Evolutionary conservation across 1,284 basidiomycete genomes (phyloP).

Genomic region (Ganoderma leucocontextum): DNA sequence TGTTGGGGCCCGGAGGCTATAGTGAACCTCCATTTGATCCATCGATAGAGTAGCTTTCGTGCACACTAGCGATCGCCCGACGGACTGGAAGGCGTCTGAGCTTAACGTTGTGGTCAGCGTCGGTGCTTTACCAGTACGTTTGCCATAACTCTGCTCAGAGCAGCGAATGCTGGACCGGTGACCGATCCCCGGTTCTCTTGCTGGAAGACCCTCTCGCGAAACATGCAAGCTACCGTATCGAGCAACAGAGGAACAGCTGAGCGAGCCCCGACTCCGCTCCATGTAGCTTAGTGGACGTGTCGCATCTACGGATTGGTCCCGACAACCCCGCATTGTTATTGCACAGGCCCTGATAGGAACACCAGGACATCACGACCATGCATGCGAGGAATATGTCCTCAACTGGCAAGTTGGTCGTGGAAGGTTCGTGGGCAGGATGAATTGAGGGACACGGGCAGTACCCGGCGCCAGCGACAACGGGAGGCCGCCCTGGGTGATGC

Average conservation of each 20-base stretch:
- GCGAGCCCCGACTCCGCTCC: not conserved
- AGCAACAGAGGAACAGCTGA: not conserved
- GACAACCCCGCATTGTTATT: constrained; percentile 7
- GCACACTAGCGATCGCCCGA: not conserved
- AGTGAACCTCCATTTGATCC: not conserved
- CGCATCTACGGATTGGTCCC: constrained; percentile 3
- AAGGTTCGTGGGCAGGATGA: not conserved
- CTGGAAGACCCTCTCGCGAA: constrained; percentile 1
- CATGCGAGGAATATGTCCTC: not conserved
- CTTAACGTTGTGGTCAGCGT: not conserved
- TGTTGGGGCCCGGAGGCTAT: not conserved
- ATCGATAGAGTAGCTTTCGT: not conserved
- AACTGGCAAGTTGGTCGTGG: not conserved
- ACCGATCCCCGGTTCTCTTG: not conserved
- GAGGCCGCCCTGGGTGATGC: not conserved
- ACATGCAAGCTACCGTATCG: constrained; percentile 11
- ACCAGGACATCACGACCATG: not conserved
- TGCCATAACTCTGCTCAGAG: not conserved
- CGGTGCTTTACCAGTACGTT: not conserved
- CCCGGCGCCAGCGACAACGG: not conserved
- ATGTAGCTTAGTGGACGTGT: not conserved
- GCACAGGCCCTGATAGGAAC: not conserved
- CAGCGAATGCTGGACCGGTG: not conserved
- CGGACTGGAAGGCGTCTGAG: not conserved
- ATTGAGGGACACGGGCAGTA: not conserved